Evolutionary conservation across 495 filamentous ascomycete species (phyloP), one percentile per base, ranked within the genome.

Genomic region (Barbatosphaeria neglecta): DNA sequence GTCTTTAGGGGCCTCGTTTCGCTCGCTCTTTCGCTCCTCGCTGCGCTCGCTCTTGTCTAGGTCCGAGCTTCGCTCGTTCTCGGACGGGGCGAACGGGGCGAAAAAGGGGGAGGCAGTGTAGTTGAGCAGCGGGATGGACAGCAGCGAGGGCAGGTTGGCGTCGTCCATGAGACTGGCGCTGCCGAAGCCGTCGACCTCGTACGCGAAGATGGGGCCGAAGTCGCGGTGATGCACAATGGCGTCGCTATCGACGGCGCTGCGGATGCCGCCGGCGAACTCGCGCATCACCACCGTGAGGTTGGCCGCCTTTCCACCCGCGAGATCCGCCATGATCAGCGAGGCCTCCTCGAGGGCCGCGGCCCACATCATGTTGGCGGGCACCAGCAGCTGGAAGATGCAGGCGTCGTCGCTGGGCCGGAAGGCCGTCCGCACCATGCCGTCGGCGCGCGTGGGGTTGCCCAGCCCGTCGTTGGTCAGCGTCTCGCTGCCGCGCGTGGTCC

Each of bases 361-460:
- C 43, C 80, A 76, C 78, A 83, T 82, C 77, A 81, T 80, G 56
- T 83, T 83, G 44, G 69, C 67, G 0, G 79, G 78, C 25, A 79
- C 75, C 37, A 77, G 62, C 27, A 77, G 65, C 57, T 81, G 74
- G 50, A 66, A 80, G 50, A 78, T 75, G 23, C 75, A 76, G 0
- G 71, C 56, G 56, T 83, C 79, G 51, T 81, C 79, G 24, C 73
- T 78, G 0, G 80, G 80, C 4, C 80, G 67, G 64, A 84, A 83
- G 1, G 75, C 76, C 13, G 73, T 75, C 11, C 80, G 67, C 3
- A 83, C 72, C 60, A 83, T 69, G 27, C 79, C 79, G 19, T 77
- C 82, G 43, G 68, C 68, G 41, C 72, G 75, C 11, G 76, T 65
- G 4, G 80, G 80, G 41, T 77, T 80, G 25, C 77, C 77, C 24